phyloP scores from a whole-genome alignment of 2,329 filamentous ascomycete species.

The Colletotrichum aenigma region DNA sequence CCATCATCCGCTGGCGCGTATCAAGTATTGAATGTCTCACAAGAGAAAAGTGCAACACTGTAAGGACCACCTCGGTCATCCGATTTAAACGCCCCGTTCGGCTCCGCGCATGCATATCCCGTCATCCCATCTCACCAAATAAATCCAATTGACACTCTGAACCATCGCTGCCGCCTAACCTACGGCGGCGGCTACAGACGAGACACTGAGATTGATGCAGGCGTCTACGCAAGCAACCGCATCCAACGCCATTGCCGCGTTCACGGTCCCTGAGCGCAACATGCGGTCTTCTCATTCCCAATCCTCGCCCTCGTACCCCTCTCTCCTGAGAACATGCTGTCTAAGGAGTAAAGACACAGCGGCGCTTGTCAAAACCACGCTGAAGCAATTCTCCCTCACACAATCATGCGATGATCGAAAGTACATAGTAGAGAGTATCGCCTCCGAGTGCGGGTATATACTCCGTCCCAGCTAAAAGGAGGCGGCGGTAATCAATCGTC shows the following conservation, averaged over 20 bases:
- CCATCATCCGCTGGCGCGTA: not conserved
- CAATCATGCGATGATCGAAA: not conserved
- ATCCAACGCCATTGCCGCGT: not conserved
- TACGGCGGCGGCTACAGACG: not conserved
- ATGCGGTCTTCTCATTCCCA: not conserved
- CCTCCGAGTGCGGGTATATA: not conserved
- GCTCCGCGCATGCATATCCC: not conserved
- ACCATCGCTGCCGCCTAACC: not conserved
- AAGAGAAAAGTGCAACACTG: not conserved
- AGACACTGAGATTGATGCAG: not conserved
- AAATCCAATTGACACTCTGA: not conserved
- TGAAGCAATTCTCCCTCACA: not conserved
- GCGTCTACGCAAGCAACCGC: not conserved
- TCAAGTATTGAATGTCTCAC: not conserved
- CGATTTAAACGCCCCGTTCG: not conserved
- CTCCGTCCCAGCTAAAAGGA: slow-evolving; percentile 4
- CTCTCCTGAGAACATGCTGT: not conserved
- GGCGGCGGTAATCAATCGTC: not conserved
- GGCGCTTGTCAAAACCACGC: not conserved
- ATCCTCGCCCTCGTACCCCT: not conserved
- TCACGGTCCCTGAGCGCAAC: not conserved
- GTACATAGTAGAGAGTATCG: not conserved
- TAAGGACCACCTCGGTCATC: not conserved
- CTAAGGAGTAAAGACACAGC: not conserved
- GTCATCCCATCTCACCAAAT: not conserved